Base-by-base conservation (phyloP, 2,329 filamentous ascomycete species). In the Trichoderma guizhouense region DNA sequence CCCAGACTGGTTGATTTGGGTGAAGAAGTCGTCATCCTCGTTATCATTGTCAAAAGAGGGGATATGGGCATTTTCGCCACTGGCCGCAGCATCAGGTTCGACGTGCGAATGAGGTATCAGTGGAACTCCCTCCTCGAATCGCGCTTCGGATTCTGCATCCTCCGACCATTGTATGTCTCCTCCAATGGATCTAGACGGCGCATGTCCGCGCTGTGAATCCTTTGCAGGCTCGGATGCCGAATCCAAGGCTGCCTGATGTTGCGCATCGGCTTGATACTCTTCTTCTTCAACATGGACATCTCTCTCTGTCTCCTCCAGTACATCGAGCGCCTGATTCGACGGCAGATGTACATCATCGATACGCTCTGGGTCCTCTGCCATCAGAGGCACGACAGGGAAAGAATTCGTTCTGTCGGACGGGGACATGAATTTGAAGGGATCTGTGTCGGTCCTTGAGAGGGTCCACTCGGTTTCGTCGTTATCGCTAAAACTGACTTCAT, bases 71-170 rank as follows among this genome's bases (percentile, higher is more conserved):
- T 53, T 28, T 9, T 75, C 3, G 65, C 67, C 30, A 21, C 70
- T 15, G 57, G 36, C 55, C 8, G 55, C 28, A 34, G 72, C 26
- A 26, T 74, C 36, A 7, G 47, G 53, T 67, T 71, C 53, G 2
- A 72, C 47, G 3, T 72, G 65, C 2, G 78, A 70, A 63, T 82
- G 79, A 24, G 84, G 83, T 76, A 89, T 89, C 72, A 94, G 80
- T 1, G 91, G 91, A 5, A 93, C 72, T 0, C 91, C 91, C 81
- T 94, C 92, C 72, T 92, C 91, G 74, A 87, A 93, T 58, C 91
- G 87, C 28, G 87, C 86, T 30, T 91, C 87, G 1, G 83, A 81
- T 26, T 82, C 82, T 47, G 85, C 82, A 43, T 83, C 83, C 14
- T 83, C 80, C 1, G 79, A 73, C 55, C 80, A 82, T 26, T 81